Evolutionary conservation across 805 yeast genomes (phyloP), one percentile per base, ranked within the genome.

Genomic region (Scheffersomyces stipitis): DNA sequence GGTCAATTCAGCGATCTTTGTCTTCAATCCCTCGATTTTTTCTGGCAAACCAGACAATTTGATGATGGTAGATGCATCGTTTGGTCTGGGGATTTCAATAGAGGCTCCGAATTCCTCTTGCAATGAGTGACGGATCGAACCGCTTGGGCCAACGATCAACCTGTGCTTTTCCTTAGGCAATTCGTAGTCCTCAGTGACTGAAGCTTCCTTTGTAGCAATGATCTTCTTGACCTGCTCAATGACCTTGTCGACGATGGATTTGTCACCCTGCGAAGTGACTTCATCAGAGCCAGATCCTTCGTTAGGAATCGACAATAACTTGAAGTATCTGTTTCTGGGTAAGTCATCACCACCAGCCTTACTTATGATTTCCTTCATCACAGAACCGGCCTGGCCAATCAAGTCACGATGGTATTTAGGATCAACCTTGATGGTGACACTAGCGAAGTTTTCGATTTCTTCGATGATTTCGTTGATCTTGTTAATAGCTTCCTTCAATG

Each of bases 111-210:
- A 86, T 51, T 83, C 86, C 12, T 75, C 68, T 65, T 88, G 91
- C 45, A 88, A 60, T 8, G 76, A 69, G 48, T 83, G 83, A 63
- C 91, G 86, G 40, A 76, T 74, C 9, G 78, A 53, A 30, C 98
- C 97, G 40, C 80, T 80, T 26, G 88, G 80, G 27, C 98, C 98
- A 59, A 91, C 78, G 34, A 91, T 54, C 7, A 79, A 71, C 50
- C 87, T 77, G 51, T 86, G 91, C 55, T 82, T 83, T 41, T 80
- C 83, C 56, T 80, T 78, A 28, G 93, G 78, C 50, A 91, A 70
- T 12, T 71, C 79, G 39, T 74, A 49, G 26, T 68, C 73, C 45
- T 71, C 82, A 27, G 69, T 63, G 33, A 73, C 65, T 33, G 80
- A 64, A 36, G 78, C 78, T 58, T 87, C 88, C 45, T 77, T 78